Evolutionary conservation across 2,329 filamentous ascomycete species (phyloP).

Genomic region (Erysiphe neolycopersici): DNA sequence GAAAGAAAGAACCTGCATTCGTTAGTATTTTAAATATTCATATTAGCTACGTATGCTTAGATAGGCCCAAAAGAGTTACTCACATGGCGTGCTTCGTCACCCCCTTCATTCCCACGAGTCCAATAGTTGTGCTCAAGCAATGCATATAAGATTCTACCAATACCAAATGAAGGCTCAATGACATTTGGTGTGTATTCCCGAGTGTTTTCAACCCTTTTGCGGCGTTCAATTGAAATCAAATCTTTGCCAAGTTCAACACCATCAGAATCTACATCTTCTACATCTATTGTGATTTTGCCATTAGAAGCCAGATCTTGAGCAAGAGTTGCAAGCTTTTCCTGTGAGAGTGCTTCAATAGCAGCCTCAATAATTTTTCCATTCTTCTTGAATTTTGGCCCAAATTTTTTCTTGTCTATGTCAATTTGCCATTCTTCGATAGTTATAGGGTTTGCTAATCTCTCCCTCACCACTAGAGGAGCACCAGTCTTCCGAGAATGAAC

Average conservation of each 20-base stretch:
- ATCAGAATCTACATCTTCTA: slow-evolving; percentile 36
- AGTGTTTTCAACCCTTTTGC: slow-evolving; percentile 55
- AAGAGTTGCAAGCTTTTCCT: slow-evolving; percentile 59
- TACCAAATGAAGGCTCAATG: slow-evolving; percentile 93
- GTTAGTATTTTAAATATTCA: slow-evolving; percentile 1
- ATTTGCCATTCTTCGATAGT: slow-evolving; percentile 68
- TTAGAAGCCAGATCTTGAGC: slow-evolving; percentile 44
- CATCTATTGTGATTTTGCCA: slow-evolving; percentile 53
- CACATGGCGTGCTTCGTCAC: slow-evolving; percentile 67
- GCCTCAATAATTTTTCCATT: slow-evolving; percentile 66
- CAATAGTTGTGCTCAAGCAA: slow-evolving; percentile 91
- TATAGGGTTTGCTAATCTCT: slow-evolving; percentile 52
- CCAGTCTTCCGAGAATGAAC: slow-evolving; percentile 89
- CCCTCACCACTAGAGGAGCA: slow-evolving; percentile 58
- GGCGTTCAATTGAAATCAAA: slow-evolving; percentile 59
- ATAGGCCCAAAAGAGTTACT: slow-evolving; percentile 17
- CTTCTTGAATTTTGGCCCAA: slow-evolving; percentile 87
- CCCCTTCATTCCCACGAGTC: slow-evolving; percentile 43
- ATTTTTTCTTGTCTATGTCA: slow-evolving; percentile 82
- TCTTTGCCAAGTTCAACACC: slow-evolving; percentile 60
- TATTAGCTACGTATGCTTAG: not conserved
- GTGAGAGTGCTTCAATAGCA: slow-evolving; percentile 38
- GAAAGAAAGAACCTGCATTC: slow-evolving; percentile 38
- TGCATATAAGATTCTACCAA: slow-evolving; percentile 79
- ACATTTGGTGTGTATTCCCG: slow-evolving; percentile 89